A percentile compares a stretch with the other conserved stretches of the same genome.
phyloP scores from a whole-genome alignment of 75 land plant genomes.

The Selaginella tamariscina region DNA sequence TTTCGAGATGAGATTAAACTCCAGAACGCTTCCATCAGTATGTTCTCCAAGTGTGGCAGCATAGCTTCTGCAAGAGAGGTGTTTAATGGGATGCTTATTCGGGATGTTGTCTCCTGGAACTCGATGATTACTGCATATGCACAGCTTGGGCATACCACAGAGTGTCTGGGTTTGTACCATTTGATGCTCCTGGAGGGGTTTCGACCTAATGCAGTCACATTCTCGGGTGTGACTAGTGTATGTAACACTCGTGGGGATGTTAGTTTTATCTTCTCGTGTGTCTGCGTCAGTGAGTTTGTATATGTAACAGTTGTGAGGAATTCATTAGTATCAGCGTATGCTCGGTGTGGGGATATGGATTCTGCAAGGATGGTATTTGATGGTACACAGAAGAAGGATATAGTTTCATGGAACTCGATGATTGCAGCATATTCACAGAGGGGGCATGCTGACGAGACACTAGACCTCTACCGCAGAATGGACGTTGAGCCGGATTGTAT shows the following conservation, averaged over 20 bases:
- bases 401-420: background rate
- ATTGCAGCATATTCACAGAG: background rate
- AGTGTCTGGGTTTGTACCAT: background rate
- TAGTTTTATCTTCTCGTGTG: background rate
- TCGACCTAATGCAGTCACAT: background rate
- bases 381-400: background rate
- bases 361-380: background rate
- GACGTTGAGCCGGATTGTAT: background rate
- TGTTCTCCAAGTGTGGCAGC: slow-evolving; percentile 3
- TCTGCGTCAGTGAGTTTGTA: background rate
- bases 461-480: background rate
- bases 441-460: background rate
- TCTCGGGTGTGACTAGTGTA: background rate
- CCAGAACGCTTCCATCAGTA: background rate
- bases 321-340: background rate
- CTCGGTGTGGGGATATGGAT: background rate
- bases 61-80: background rate
- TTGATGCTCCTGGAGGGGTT: background rate
- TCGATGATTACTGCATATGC: background rate
- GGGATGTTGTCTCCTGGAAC: slow-evolving; percentile 9
- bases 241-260: background rate
- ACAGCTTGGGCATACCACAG: background rate
- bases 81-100: background rate
- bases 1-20: background rate
- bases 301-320: background rate